phyloP scores from a whole-genome alignment of 2,329 filamentous ascomycete species.

The Alternaria consortialis region DNA sequence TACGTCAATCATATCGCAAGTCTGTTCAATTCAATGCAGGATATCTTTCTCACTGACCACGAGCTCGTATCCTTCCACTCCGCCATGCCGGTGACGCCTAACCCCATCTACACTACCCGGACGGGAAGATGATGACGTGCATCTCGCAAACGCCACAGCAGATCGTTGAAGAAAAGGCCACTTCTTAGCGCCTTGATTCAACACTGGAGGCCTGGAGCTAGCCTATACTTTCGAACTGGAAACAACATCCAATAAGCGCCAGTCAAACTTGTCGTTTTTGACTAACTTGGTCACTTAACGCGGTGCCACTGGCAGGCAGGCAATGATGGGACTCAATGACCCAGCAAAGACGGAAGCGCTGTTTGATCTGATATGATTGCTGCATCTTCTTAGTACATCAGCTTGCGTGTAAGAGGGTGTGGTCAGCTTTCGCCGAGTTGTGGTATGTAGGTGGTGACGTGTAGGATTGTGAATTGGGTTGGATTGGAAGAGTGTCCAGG shows the following conservation, averaged over 20 bases:
- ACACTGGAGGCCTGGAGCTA: background rate
- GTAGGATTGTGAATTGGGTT: background rate
- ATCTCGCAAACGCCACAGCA: background rate
- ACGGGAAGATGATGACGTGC: background rate
- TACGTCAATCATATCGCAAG: background rate
- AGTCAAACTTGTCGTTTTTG: background rate
- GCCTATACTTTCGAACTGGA: background rate
- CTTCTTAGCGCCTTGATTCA: background rate
- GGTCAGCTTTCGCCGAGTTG: background rate
- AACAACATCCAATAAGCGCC: background rate
- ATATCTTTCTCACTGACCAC: background rate
- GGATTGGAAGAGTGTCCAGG: background rate
- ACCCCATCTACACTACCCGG: background rate
- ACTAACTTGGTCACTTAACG: background rate
- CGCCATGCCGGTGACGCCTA: background rate
- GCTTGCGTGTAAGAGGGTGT: background rate
- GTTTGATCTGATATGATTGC: background rate
- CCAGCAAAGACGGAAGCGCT: background rate
- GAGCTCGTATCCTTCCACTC: background rate
- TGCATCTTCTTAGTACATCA: background rate
- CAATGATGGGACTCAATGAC: background rate
- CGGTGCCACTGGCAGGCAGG: too few relatives aligned
- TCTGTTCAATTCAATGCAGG: too few relatives aligned
- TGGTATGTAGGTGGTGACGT: background rate
- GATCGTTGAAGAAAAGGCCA: background rate